These are phyloP conservation scores for Lactarius quietus DNA, from an alignment of 768 basidiomycete genomes.

Conservation along the genomic window DNA sequence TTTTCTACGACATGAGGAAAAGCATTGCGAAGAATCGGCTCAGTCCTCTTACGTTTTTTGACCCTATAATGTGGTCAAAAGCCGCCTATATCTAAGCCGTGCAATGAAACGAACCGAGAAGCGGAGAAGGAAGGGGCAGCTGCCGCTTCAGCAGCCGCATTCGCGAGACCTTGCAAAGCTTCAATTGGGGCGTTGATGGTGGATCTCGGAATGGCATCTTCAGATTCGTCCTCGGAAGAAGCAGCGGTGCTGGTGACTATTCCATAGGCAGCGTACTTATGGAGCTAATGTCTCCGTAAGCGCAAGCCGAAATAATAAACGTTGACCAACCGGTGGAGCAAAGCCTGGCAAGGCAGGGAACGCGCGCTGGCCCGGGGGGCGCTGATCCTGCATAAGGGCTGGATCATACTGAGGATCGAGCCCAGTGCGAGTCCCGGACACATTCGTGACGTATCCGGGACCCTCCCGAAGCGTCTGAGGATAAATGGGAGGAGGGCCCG, in stretches of 20 bases:
- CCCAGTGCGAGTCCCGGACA: conserved; percentile 28
- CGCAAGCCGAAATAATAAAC: conserved; percentile 20
- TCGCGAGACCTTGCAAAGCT: conserved; percentile 89
- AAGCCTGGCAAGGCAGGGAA: conserved; percentile 92
- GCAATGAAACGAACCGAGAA: conserved; percentile 45
- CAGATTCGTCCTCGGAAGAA: conserved; percentile 89
- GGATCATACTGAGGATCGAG: conserved; percentile 33
- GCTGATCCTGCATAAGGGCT: conserved; percentile 31
- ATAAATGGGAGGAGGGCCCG: conserved; percentile 21
- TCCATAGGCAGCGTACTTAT: conserved; percentile 89
- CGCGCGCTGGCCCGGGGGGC: conserved; percentile 33
- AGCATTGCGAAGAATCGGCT: conserved; percentile 78
- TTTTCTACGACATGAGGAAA: conserved; percentile 91
- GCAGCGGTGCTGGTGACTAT: conserved; percentile 80
- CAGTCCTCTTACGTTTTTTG: conserved; percentile 81
- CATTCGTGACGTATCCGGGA: conserved; percentile 26
- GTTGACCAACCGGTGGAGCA: conserved; percentile 70
- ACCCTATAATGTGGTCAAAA: conserved; percentile 41
- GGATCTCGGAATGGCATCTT: conserved; percentile 80
- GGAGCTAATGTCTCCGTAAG: conserved; percentile 50
- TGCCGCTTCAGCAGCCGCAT: conserved; percentile 92
- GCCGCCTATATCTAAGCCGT: not conserved
- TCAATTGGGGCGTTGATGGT: conserved; percentile 91
- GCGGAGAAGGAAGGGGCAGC: conserved; percentile 66
- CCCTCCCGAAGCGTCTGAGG: conserved; percentile 26